Percentiles rank a stretch among this genome's conserved stretches.
Conservation (phyloP, 225 moss, liverwort and hornwort species). For the Straminergon stramineum region DNA sequence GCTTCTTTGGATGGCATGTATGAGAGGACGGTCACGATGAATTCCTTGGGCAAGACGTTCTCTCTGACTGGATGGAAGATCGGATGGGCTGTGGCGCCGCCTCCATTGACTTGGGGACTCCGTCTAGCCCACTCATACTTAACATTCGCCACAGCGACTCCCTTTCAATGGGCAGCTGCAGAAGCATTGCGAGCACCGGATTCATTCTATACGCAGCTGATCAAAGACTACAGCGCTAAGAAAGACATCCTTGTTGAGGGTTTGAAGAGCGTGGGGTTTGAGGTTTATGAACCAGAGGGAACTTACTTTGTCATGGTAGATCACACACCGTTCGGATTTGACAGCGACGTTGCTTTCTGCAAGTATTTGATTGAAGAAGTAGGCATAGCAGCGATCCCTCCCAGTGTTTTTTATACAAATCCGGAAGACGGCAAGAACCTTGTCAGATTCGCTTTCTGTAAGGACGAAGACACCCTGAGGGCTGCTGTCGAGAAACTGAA, state of each 20-base stretch:
- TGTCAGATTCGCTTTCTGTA: constrained; percentile 95
- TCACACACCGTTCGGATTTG: constrained; percentile 86
- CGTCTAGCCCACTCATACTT: constrained; percentile 84
- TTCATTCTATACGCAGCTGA: constrained; percentile 62
- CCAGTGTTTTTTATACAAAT: constrained; percentile 70
- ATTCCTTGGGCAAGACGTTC: constrained; percentile 94
- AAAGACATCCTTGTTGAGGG: constrained; percentile 82
- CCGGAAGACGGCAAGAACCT: constrained; percentile 76
- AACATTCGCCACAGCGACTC: constrained; percentile 83
- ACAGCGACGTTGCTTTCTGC: constrained; percentile 77
- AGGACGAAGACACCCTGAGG: constrained; percentile 70
- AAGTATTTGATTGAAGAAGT: constrained; percentile 96
- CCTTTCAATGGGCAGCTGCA: constrained; percentile 84
- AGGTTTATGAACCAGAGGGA: constrained; percentile 84
- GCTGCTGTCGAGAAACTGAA: constrained; percentile 66
- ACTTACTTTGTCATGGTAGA: constrained; percentile 98
- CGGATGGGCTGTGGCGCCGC: constrained; percentile 98
- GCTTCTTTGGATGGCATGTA: constrained; percentile 92
- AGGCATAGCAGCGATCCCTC: constrained; percentile 93
- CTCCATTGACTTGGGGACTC: constrained; percentile 64
- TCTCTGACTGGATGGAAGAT: constrained; percentile 97
- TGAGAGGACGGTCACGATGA: constrained; percentile 90
- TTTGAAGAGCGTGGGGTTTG: constrained; percentile 81
- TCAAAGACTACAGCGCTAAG: constrained; percentile 53
- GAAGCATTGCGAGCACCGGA: constrained; percentile 81